Evolutionary conservation across 1,284 basidiomycete genomes (phyloP).

Genomic region (Neotropicomus parvogracilis): DNA sequence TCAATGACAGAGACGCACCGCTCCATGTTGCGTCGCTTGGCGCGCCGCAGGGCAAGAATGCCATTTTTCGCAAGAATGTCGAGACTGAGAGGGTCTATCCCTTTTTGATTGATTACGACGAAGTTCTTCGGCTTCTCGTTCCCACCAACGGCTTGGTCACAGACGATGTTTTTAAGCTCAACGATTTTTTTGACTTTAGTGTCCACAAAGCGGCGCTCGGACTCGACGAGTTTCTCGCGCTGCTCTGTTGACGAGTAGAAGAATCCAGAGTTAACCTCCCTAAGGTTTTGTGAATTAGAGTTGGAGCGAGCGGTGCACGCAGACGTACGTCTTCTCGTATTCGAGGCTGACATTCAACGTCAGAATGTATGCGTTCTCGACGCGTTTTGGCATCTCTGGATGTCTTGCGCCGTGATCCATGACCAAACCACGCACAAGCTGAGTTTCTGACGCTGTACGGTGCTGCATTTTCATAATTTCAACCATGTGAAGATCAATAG

Average conservation of each 20-base stretch:
- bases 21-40: constrained; percentile 98
- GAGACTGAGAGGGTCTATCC: constrained; percentile 96
- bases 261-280: constrained; percentile 99
- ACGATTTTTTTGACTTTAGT: constrained; percentile 96
- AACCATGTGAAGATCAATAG: constrained; percentile 99
- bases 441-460: constrained; percentile 96
- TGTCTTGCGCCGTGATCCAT: constrained; percentile 95
- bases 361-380: constrained; percentile 95
- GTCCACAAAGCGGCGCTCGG: constrained; percentile 92
- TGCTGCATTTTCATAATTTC: constrained; percentile 99
- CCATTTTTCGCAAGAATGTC: constrained; percentile 97
- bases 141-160: constrained; percentile 83
- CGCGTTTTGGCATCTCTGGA: constrained; percentile 98
- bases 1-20: constrained; percentile 47
- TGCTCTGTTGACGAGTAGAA: constrained; percentile 99
- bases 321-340: constrained; percentile 96
- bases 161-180: constrained; percentile 94
- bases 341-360: constrained; percentile 98
- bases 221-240: constrained; percentile 97
- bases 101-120: constrained; percentile 98
- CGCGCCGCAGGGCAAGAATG: constrained; percentile 90
- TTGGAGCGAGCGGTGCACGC: constrained; percentile 14
- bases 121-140: constrained; percentile 84
- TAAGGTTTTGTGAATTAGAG: constrained; percentile 37
- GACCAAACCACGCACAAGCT: constrained; percentile 92